Evolutionary conservation across 2,329 filamentous ascomycete species (phyloP).

Genomic region (Colletotrichum noveboracense): DNA sequence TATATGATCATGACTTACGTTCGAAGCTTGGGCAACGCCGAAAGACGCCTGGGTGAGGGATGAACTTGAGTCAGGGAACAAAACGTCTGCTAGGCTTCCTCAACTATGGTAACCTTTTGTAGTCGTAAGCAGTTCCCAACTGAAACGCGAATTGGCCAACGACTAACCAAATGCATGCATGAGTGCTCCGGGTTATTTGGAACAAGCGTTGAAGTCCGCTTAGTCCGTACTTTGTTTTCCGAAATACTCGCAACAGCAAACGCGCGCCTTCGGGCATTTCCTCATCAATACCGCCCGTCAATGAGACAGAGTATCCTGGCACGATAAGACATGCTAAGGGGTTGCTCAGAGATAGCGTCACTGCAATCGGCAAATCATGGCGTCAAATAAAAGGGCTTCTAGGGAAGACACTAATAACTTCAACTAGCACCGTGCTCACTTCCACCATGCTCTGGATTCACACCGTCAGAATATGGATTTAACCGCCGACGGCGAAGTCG

Average conservation of each 20-base stretch:
- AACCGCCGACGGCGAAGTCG: too few species aligned
- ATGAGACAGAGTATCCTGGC: too few species aligned
- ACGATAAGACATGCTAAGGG: too few species aligned
- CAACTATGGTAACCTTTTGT: not conserved
- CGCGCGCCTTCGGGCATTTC: fast-evolving
- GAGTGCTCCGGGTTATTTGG: not conserved
- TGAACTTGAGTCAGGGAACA: not conserved
- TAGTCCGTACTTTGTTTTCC: not conserved
- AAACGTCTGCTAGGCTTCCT: not conserved
- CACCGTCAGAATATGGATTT: too few species aligned
- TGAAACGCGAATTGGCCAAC: not conserved
- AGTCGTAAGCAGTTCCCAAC: not conserved
- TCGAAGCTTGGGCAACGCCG: not conserved
- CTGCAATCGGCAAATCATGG: too few species aligned
- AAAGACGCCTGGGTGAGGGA: fast-evolving
- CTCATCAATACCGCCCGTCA: too few species aligned
- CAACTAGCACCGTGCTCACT: too few species aligned
- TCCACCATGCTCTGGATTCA: too few species aligned
- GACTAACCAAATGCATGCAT: not conserved
- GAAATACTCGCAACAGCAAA: fast-evolving
- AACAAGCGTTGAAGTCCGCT: fast-evolving
- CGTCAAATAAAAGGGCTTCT: too few species aligned
- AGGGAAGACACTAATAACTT: too few species aligned
- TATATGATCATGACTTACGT: not conserved
- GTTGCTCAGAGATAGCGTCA: too few species aligned